These are phyloP conservation scores for Endothia cerciana DNA, from an alignment of 2,329 filamentous ascomycete species.

Conservation along the genomic window DNA sequence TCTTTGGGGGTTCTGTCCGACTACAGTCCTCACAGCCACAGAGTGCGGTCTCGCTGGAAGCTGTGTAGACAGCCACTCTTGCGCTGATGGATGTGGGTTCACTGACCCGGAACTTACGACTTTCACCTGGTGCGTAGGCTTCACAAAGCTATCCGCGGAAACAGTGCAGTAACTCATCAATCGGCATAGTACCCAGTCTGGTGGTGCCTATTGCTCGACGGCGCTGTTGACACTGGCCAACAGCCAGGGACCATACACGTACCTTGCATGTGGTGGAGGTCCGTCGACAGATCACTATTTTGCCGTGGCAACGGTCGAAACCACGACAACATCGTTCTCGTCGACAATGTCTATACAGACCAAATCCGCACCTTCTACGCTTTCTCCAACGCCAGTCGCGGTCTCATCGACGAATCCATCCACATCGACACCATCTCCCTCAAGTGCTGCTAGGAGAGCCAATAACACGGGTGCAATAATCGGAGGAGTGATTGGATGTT, in stretches of 20 bases:
- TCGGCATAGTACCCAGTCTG: not conserved
- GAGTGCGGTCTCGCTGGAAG: conserved; percentile 44
- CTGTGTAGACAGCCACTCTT: conserved; percentile 41
- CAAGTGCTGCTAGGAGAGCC: too few species aligned
- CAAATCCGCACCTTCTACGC: not conserved
- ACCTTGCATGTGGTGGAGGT: conserved; percentile 40
- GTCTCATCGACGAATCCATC: too few species aligned
- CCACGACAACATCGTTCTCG: not conserved
- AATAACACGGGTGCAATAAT: too few species aligned
- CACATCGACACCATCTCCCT: too few species aligned
- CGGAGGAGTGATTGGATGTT: too few species aligned
- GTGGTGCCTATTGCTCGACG: conserved; percentile 39
- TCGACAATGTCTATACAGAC: too few species aligned
- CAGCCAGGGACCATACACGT: conserved; percentile 40
- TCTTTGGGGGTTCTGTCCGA: conserved; percentile 20
- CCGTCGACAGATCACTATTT: conserved; percentile 31
- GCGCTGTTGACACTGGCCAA: conserved; percentile 39
- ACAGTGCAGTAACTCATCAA: not conserved
- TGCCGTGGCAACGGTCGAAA: not conserved
- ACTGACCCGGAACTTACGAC: conserved; percentile 20
- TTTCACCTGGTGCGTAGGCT: not conserved
- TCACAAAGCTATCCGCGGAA: too few species aligned
- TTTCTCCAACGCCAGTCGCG: not conserved
- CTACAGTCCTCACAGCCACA: conserved; percentile 39
- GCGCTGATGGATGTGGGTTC: conserved; percentile 40